Evolutionary conservation across 768 basidiomycete species (phyloP).

Genomic region (Serendipita sp.): DNA sequence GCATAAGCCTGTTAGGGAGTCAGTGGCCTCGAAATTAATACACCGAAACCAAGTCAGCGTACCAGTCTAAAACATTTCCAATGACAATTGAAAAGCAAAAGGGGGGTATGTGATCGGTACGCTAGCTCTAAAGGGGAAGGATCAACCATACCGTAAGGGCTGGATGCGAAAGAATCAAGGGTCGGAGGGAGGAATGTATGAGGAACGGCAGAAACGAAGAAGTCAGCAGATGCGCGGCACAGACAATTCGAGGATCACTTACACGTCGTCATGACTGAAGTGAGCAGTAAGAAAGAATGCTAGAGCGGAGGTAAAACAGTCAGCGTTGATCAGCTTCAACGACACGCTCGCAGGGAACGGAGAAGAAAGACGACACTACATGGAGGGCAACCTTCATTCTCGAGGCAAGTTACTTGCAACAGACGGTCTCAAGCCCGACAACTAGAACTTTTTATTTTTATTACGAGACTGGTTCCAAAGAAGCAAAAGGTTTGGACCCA

Average conservation of each 20-base stretch:
- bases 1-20: constrained; percentile 50
- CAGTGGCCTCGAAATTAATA: not conserved
- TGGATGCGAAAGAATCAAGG: not conserved
- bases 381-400: too few species aligned
- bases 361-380: not conserved
- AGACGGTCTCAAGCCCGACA: not conserved
- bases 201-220: not conserved
- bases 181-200: not conserved
- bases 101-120: too few species aligned
- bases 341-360: constrained; percentile 4
- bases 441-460: not conserved
- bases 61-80: constrained; percentile 8
- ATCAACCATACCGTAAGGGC: constrained; percentile 12
- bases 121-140: not conserved
- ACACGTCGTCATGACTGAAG: constrained; percentile 61
- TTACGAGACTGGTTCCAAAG: constrained; percentile 2
- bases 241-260: constrained; percentile 1
- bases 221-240: not conserved
- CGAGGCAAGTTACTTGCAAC: too few species aligned
- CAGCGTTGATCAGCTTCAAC: constrained; percentile 9
- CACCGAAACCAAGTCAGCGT: not conserved
- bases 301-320: constrained; percentile 14
- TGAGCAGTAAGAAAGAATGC: constrained; percentile 84
- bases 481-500: not conserved
- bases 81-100: not conserved